phyloP scores from a whole-genome alignment of 805 yeast species.

The Ogataea pignaliae region DNA sequence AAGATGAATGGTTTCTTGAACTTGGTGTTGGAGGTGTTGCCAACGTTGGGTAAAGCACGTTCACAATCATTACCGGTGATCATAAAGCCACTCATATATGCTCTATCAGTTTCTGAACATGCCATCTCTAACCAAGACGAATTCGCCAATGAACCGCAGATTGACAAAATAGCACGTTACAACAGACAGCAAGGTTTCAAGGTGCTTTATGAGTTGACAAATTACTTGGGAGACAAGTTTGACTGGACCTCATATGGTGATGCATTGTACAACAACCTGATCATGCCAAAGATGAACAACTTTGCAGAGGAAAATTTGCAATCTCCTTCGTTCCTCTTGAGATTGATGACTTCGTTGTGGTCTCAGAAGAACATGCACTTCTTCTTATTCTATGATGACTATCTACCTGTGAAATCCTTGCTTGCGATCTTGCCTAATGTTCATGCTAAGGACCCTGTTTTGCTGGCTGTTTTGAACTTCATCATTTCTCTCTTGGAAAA shows the following conservation, averaged over 20 bases:
- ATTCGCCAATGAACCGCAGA: constrained; percentile 15
- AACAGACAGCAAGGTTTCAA: constrained; percentile 67
- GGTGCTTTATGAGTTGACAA: constrained; percentile 54
- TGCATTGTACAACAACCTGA: constrained; percentile 46
- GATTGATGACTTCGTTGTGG: constrained; percentile 58
- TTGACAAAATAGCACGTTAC: constrained; percentile 46
- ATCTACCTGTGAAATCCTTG: constrained; percentile 50
- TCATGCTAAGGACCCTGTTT: constrained; percentile 64
- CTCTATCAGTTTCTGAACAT: constrained; percentile 50
- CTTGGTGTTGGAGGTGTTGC: constrained; percentile 50
- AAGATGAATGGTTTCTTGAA: constrained; percentile 62
- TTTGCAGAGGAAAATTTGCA: constrained; percentile 79
- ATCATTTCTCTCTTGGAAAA: constrained; percentile 40
- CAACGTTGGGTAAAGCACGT: constrained; percentile 55
- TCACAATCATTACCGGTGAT: constrained; percentile 44
- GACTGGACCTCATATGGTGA: constrained; percentile 55
- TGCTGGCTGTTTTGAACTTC: constrained; percentile 51
- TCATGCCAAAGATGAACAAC: constrained; percentile 58
- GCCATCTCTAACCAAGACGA: constrained; percentile 25
- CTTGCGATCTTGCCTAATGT: constrained; percentile 48
- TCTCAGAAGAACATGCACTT: constrained; percentile 39
- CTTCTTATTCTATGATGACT: constrained; percentile 53
- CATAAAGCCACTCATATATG: constrained; percentile 53
- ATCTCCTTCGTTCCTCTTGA: constrained; percentile 75
- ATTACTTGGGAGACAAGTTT: constrained; percentile 42